A percentile compares a stretch with the other conserved stretches of the same genome.
Conservation (phyloP, 352 stramenopile species). For the Pythium myriotylum region DNA sequence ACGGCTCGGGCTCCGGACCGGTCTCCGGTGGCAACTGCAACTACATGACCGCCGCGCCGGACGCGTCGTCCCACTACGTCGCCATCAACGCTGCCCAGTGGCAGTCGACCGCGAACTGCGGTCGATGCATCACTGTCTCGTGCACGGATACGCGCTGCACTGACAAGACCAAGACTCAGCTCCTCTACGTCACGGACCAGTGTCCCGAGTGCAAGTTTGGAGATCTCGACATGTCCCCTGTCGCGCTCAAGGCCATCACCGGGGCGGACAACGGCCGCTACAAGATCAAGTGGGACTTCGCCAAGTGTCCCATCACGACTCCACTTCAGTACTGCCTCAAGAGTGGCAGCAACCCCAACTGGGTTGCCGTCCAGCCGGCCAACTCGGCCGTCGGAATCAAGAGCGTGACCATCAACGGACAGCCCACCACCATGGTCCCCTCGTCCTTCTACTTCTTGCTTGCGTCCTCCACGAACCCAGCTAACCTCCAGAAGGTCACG, state of each 20-base stretch:
- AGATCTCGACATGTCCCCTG: conserved; percentile 53
- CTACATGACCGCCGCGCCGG: conserved; percentile 50
- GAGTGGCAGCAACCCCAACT: conserved; percentile 54
- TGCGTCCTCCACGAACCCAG: conserved; percentile 19
- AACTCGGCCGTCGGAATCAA: conserved; percentile 51
- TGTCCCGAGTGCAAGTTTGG: conserved; percentile 51
- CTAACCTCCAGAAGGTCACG: conserved; percentile 32
- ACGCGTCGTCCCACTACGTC: conserved; percentile 49
- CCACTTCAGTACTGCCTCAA: conserved; percentile 54
- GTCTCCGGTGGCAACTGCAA: conserved; percentile 41
- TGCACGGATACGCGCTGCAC: conserved; percentile 51
- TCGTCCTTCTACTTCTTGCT: conserved; percentile 48
- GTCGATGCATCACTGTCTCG: conserved; percentile 25
- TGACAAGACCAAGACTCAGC: conserved; percentile 34
- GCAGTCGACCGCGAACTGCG: conserved; percentile 46
- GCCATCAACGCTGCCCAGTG: conserved; percentile 66
- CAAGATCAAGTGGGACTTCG: conserved; percentile 42
- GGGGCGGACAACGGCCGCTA: conserved; percentile 23
- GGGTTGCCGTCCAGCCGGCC: conserved; percentile 59
- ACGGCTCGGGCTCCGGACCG: conserved; percentile 10
- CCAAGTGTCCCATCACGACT: conserved; percentile 34
- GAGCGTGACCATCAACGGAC: conserved; percentile 52
- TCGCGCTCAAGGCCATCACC: conserved; percentile 38
- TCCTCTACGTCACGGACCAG: conserved; percentile 67
- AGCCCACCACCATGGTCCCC: conserved; percentile 50